Conservation (phyloP, 73 alveolate genomes). For the Uronychia setigera region DNA sequence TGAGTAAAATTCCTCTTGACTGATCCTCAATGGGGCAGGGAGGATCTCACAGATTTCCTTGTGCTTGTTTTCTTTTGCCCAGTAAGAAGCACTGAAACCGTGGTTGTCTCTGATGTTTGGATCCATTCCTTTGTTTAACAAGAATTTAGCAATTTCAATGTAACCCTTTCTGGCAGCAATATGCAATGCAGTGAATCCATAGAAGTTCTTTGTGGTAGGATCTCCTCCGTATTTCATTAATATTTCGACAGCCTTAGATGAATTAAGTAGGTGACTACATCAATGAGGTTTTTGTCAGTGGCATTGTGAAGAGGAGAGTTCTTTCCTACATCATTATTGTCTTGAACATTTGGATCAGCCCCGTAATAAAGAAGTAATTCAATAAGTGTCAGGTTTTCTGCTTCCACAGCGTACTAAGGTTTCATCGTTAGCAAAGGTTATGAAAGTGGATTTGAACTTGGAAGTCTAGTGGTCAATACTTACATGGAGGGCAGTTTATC, state of each 20-base stretch:
- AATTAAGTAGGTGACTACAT: no score
- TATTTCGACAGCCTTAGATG: no score
- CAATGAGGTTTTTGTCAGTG: conserved; percentile 66
- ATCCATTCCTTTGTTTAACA: conserved; percentile 60
- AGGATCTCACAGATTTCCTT: conserved; percentile 39
- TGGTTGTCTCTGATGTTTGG: conserved; percentile 75
- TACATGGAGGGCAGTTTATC: conserved; percentile 78
- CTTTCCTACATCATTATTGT: conserved; percentile 73
- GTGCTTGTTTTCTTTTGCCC: conserved; percentile 72
- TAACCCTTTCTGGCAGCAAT: conserved; percentile 72
- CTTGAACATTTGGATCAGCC: conserved; percentile 79
- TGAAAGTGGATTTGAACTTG: background rate
- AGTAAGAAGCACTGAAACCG: conserved; percentile 80
- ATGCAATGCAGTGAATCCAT: conserved; percentile 77
- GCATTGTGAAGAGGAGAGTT: conserved; percentile 86
- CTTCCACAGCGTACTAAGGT: conserved; percentile 5
- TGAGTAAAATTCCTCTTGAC: conserved; percentile 65
- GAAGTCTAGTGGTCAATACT: no score
- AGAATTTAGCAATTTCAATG: conserved; percentile 21
- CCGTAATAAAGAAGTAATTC: conserved; percentile 72
- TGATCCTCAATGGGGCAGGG: conserved; percentile 68
- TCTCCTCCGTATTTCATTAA: conserved; percentile 79
- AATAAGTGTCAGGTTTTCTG: conserved; percentile 1
- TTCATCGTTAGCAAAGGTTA: background rate
- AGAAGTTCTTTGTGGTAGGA: conserved; percentile 68